Evolutionary conservation across 352 stramenopile species (phyloP), one percentile per base, ranked within the genome.

Genomic region (Phytophthora quininea): DNA sequence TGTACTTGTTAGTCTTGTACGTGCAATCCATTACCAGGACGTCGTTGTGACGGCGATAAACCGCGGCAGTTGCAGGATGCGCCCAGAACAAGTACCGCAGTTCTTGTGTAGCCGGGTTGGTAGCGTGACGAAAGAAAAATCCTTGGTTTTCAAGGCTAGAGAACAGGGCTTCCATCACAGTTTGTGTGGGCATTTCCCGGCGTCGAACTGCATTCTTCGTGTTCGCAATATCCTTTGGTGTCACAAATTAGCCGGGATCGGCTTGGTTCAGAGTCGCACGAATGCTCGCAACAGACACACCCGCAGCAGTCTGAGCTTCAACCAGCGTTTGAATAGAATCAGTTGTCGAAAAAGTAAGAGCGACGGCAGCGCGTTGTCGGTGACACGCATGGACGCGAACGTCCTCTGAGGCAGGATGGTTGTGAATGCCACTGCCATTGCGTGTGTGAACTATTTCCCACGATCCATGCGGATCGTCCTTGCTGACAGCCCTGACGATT

Each of bases 1-100:
- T 54, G 49, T 53, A 69, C 40, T 64, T 58, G 38, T 60, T 60
- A 0, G 62, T 59, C 11, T 69, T 64, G 62, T 69, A 69, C 3
- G 62, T 69, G 27, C 40, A 69, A 32, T 64, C 54, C 37, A 69
- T n/a, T 9, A 64, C 54, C 4, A 69, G 31, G 27, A 62, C 30
- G n/a, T 73, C 66, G 12, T 45, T 42, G 12, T 73, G 53, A 2
- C 45, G 54, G 1, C 35, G 30, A 45, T 57, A 68, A 10, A 45
- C 48, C 4, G 12, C 24, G 7, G 49, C 38, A 1, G 54, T n/a
- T 62, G 1, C 27, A 14, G 54, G 40, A 30, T 62, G 49, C 0
- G 54, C 48, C 54, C 54, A 69, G 29, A 69, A 69, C 7, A 65
- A 29, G 46, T 66, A 52, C 0, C 48, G 48, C 1, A 62, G 15